Percentiles rank a stretch among this genome's conserved stretches.
Evolutionary conservation across 2,329 filamentous ascomycete genomes (phyloP).

Genomic region (Botrytis sinoallii): DNA sequence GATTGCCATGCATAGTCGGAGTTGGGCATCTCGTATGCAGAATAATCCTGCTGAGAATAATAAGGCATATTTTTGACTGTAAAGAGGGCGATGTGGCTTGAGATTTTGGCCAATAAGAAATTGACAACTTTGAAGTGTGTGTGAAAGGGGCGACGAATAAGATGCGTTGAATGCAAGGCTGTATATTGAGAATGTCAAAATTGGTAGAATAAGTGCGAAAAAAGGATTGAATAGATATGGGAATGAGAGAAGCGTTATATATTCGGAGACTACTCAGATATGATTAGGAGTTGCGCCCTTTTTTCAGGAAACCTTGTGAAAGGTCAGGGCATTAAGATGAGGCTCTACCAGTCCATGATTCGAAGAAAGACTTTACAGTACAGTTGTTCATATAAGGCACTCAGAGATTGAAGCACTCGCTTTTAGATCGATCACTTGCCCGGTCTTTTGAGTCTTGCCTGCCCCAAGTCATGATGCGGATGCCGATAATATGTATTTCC

Average conservation of each 20-base stretch:
- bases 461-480: not conserved
- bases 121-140: not conserved
- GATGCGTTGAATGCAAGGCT: not conserved
- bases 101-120: not conserved
- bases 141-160: conserved; percentile 5
- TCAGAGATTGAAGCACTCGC: not conserved
- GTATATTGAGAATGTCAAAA: not conserved
- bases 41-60: not conserved
- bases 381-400: not conserved
- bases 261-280: not conserved
- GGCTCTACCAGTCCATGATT: not conserved
- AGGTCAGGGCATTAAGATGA: not conserved
- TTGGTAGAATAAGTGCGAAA: not conserved
- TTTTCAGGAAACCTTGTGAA: not conserved
- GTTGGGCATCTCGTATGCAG: not conserved
- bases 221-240: not conserved
- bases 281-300: not conserved
- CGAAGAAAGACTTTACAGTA: not conserved
- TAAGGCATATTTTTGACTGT: not conserved
- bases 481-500: not conserved
- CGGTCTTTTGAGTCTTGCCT: too few species aligned
- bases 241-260: not conserved
- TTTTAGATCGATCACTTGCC: not conserved
- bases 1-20: not conserved
- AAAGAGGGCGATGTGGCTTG: not conserved